These are phyloP conservation scores for Hirschfeldia incana DNA, from an alignment of 345 rosid species.

Conservation along the genomic window DNA sequence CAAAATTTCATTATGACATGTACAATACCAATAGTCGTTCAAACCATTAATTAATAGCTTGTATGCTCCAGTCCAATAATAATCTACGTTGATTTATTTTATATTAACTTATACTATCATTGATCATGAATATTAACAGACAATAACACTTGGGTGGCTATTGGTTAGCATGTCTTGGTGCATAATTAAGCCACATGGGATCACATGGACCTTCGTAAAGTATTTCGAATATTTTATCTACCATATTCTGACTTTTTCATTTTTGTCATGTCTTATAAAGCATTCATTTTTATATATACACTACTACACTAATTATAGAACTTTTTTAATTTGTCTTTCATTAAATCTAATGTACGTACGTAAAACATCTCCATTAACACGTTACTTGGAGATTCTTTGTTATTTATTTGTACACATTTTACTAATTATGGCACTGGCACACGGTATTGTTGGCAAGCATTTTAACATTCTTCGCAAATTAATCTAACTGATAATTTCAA, in stretches of 20 bases:
- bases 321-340: background rate
- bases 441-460: too few relatives aligned
- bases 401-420: too few relatives aligned
- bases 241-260: constrained; percentile 8
- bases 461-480: too few relatives aligned
- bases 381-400: too few relatives aligned
- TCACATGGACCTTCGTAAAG: constrained; percentile 19
- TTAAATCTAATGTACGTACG: background rate
- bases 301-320: background rate
- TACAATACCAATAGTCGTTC: too few relatives aligned
- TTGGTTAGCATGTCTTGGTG: constrained; percentile 28
- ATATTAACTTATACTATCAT: background rate
- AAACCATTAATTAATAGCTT: background rate
- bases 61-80: background rate
- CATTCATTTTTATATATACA: background rate
- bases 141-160: background rate
- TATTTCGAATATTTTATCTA: constrained; percentile 15
- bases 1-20: too few relatives aligned
- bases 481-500: too few relatives aligned
- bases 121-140: background rate
- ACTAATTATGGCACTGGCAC: too few relatives aligned
- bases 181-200: constrained; percentile 4
- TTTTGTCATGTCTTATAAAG: background rate
- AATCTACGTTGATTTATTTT: background rate
- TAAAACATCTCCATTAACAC: background rate